Evolutionary conservation across 441 rosid genomes (phyloP).

Genomic region (Populus hybrid): DNA sequence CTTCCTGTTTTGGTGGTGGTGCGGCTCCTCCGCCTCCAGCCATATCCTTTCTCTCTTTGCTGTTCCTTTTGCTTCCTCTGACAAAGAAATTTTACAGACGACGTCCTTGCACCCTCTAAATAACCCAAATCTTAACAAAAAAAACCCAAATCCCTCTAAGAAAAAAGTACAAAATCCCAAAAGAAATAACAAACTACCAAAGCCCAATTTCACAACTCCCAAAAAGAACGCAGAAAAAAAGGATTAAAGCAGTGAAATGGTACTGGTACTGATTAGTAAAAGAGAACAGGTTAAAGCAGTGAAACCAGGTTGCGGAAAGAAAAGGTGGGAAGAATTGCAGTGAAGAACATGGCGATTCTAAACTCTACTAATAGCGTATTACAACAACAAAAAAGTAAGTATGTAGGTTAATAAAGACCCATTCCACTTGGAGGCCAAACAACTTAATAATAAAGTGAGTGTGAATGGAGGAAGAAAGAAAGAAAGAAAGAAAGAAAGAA

Average conservation of each 20-base stretch:
- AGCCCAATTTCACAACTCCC: conserved; percentile 23
- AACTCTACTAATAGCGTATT: neutral
- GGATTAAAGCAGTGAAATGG: neutral
- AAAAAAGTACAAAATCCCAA: conserved; percentile 3
- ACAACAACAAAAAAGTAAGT: neutral
- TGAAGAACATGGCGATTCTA: neutral
- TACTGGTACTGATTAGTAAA: neutral
- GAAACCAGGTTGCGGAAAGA: neutral
- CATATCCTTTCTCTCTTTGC: conserved; percentile 30
- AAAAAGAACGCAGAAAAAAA: neutral
- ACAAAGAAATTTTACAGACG: neutral
- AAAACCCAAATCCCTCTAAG: conserved; percentile 28
- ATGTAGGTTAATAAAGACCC: conserved; percentile 13
- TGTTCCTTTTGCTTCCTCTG: conserved; percentile 8
- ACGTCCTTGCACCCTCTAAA: conserved; percentile 15
- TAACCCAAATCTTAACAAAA: conserved; percentile 28
- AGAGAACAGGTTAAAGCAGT: neutral
- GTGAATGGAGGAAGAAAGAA: neutral
- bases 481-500: conserved; percentile 18
- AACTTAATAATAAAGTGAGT: conserved; percentile 14
- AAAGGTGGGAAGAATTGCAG: neutral
- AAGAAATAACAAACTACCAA: conserved; percentile 2
- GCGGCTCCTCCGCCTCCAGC: conserved; percentile 61
- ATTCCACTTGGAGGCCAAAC: conserved; percentile 32
- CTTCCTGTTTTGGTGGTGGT: conserved; percentile 60